Evolutionary conservation across 441 rosid genomes (phyloP).

Genomic region (Gossypium schwendimanii): DNA sequence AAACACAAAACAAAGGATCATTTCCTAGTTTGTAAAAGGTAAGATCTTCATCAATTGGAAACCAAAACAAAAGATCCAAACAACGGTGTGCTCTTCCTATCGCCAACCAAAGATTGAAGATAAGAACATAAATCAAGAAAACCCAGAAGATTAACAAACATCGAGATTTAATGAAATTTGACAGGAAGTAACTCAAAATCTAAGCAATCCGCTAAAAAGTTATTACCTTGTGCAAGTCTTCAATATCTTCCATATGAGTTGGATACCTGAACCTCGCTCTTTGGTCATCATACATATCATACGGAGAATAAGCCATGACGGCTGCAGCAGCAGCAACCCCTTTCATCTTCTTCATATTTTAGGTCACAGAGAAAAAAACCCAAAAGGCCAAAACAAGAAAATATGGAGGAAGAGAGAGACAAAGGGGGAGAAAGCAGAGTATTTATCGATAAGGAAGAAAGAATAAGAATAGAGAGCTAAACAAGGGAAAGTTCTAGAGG

Average conservation of each 20-base stretch:
- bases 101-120: neutral
- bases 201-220: conserved; percentile 18
- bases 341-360: conserved; percentile 37
- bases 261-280: conserved; percentile 46
- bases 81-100: neutral
- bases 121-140: conserved; percentile 11
- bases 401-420: conserved; percentile 4
- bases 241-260: conserved; percentile 58
- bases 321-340: conserved; percentile 15
- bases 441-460: conserved; percentile 7
- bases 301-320: conserved; percentile 24
- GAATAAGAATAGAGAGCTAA: conserved; percentile 9
- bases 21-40: neutral
- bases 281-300: conserved; percentile 33
- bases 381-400: conserved; percentile 4
- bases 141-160: conserved; percentile 1
- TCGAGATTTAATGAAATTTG: neutral
- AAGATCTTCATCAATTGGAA: conserved; percentile 2
- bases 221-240: conserved; percentile 54
- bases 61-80: neutral
- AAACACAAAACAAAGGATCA: neutral
- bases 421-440: conserved; percentile 8
- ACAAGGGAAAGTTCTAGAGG: conserved; percentile 21
- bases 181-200: conserved; percentile 28
- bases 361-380: conserved; percentile 18